Percentiles rank a stretch among this genome's conserved stretches.
phyloP scores from a whole-genome alignment of 1,284 basidiomycete genomes.

The Mycosarcoma mackinlayi region DNA sequence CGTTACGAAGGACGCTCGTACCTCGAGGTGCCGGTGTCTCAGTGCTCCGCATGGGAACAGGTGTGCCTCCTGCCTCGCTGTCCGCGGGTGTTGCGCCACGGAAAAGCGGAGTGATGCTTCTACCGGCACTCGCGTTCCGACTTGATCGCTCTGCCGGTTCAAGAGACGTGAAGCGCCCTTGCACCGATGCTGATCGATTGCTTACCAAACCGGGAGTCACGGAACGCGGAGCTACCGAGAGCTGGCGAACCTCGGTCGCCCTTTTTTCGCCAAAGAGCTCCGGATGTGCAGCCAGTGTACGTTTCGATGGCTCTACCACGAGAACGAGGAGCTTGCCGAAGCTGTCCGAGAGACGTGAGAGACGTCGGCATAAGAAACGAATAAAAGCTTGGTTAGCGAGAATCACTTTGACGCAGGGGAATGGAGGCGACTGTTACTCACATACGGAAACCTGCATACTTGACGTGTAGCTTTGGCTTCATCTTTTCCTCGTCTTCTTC shows the following conservation, averaged over 20 bases:
- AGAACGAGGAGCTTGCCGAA: slow-evolving; percentile 62
- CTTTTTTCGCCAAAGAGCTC: slow-evolving; percentile 49
- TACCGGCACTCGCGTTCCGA: slow-evolving; percentile 29
- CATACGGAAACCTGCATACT: slow-evolving; percentile 54
- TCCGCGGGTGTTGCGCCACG: slow-evolving; percentile 38
- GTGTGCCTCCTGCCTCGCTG: slow-evolving; percentile 29
- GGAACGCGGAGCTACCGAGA: slow-evolving; percentile 44
- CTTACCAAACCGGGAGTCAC: slow-evolving; percentile 22
- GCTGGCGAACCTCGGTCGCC: slow-evolving; percentile 44
- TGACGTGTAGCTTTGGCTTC: slow-evolving; percentile 46
- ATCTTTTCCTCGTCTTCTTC: slow-evolving; percentile 53
- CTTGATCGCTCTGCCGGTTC: slow-evolving; percentile 37
- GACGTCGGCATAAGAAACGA: background rate
- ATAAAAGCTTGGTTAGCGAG: too few relatives aligned
- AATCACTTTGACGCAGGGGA: too few relatives aligned
- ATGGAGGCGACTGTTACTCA: slow-evolving; percentile 18
- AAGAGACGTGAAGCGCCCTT: slow-evolving; percentile 39
- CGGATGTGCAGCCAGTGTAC: slow-evolving; percentile 40
- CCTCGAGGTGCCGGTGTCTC: slow-evolving; percentile 17
- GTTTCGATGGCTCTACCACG: slow-evolving; percentile 53
- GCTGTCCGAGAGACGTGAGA: slow-evolving; percentile 11
- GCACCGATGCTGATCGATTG: slow-evolving; percentile 28
- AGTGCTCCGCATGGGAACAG: slow-evolving; percentile 14
- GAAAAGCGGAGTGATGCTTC: slow-evolving; percentile 45
- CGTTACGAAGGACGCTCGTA: slow-evolving; percentile 8